Evolutionary conservation across 768 basidiomycete genomes (phyloP).

Genomic region (Trametes maxima): DNA sequence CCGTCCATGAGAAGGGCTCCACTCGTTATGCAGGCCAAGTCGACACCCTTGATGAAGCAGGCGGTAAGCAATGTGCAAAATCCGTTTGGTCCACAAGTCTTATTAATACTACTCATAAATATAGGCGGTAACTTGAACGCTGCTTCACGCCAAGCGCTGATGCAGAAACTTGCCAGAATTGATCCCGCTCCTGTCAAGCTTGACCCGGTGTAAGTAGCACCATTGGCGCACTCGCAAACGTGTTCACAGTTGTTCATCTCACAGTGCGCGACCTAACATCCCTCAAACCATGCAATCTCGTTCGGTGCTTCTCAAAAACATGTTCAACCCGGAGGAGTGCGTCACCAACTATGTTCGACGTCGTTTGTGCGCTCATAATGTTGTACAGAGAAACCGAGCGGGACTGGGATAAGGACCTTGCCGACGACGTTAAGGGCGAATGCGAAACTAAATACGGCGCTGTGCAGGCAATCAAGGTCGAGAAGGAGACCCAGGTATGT

Average conservation of each 20-base stretch:
- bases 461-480: slow-evolving; percentile 87
- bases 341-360: background rate
- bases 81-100: background rate
- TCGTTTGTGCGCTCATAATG: slow-evolving; percentile 4
- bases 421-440: slow-evolving; percentile 95
- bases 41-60: slow-evolving; percentile 86
- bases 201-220: slow-evolving; percentile 58
- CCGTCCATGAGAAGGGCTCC: slow-evolving; percentile 89
- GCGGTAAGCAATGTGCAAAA: slow-evolving; percentile 53
- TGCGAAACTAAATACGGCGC: slow-evolving; percentile 88
- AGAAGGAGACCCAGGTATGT: slow-evolving; percentile 89
- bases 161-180: slow-evolving; percentile 99
- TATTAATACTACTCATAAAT: background rate
- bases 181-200: slow-evolving; percentile 61
- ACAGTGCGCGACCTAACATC: slow-evolving; percentile 75
- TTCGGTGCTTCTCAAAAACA: slow-evolving; percentile 88
- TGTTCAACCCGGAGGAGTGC: slow-evolving; percentile 75
- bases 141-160: slow-evolving; percentile 97
- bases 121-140: slow-evolving; percentile 96
- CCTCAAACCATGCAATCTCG: slow-evolving; percentile 87
- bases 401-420: slow-evolving; percentile 96
- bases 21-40: slow-evolving; percentile 66
- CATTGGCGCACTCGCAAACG: background rate
- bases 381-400: slow-evolving; percentile 82
- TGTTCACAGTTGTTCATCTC: slow-evolving; percentile 22